Percentiles rank a stretch among this genome's conserved stretches.
These are phyloP conservation scores for Penicillium sp. DNA, from an alignment of 2,329 filamentous ascomycete genomes.

Conservation along the genomic window DNA sequence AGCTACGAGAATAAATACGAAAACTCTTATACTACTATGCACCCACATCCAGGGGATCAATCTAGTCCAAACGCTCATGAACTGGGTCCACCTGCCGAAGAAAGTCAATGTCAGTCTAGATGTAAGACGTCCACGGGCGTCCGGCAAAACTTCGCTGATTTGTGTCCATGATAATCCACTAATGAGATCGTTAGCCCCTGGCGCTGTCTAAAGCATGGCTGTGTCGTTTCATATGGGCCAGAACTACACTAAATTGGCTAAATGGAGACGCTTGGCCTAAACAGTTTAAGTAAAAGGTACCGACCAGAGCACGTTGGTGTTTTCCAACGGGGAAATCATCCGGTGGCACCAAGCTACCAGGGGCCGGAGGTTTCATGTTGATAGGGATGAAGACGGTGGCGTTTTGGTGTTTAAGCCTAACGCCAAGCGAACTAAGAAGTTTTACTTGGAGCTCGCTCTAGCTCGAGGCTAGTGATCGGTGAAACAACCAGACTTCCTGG, in stretches of 20 bases:
- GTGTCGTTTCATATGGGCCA: not conserved
- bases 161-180: not conserved
- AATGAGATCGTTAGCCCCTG: not conserved
- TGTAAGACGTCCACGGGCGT: not conserved
- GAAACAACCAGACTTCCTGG: not conserved
- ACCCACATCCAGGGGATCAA: not conserved
- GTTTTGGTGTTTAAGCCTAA: not conserved
- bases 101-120: not conserved
- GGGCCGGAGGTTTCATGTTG: conserved; percentile 9
- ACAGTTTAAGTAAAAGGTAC: not conserved
- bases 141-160: not conserved
- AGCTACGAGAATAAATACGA: not conserved
- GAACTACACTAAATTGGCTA: not conserved
- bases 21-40: not conserved
- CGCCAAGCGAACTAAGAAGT: not conserved
- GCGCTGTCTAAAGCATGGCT: not conserved
- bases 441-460: not conserved
- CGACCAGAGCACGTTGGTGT: not conserved
- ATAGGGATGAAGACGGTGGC: not conserved
- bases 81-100: not conserved
- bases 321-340: not conserved
- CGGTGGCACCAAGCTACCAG: not conserved
- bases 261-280: not conserved
- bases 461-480: not conserved
- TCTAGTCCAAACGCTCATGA: not conserved